phyloP scores from a whole-genome alignment of 1,284 basidiomycete genomes.

The Moesziomyces sp. region DNA sequence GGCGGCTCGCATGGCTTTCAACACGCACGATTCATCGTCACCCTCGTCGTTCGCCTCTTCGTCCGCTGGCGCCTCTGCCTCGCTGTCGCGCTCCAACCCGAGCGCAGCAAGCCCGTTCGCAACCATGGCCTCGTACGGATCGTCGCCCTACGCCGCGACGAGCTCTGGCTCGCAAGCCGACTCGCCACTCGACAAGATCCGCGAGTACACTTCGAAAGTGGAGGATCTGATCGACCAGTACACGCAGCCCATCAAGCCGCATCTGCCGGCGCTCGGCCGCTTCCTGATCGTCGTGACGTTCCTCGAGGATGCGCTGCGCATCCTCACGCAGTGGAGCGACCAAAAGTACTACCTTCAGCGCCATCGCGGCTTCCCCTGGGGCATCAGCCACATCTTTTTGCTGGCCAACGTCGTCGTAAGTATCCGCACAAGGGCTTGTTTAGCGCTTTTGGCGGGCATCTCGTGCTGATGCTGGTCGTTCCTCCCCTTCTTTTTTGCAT shows the following conservation, averaged over 20 bases:
- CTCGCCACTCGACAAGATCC: constrained; percentile 80
- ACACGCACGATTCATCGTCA: constrained; percentile 19
- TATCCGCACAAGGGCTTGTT: constrained; percentile 42
- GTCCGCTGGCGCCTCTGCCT: constrained; percentile 6
- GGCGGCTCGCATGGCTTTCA: constrained; percentile 39
- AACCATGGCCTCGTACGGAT: constrained; percentile 53
- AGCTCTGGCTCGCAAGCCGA: constrained; percentile 40
- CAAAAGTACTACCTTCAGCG: constrained; percentile 77
- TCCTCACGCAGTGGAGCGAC: constrained; percentile 92
- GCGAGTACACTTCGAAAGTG: constrained; percentile 76
- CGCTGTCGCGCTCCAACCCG: constrained; percentile 7
- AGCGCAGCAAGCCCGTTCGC: constrained; percentile 9
- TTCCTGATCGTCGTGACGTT: constrained; percentile 99
- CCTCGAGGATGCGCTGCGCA: constrained; percentile 93
- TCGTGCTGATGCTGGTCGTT: background rate
- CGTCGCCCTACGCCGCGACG: constrained; percentile 49
- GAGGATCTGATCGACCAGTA: constrained; percentile 94
- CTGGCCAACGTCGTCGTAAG: constrained; percentile 89
- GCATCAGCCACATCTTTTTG: constrained; percentile 91
- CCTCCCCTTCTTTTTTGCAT: background rate
- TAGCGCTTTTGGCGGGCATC: background rate
- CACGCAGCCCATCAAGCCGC: constrained; percentile 92
- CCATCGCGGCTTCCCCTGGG: constrained; percentile 94
- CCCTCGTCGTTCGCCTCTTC: constrained; percentile 4
- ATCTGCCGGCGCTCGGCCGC: constrained; percentile 92